Evolutionary conservation across 1,284 basidiomycete genomes (phyloP).

Genomic region (Apiotrichum akiyoshidainum): DNA sequence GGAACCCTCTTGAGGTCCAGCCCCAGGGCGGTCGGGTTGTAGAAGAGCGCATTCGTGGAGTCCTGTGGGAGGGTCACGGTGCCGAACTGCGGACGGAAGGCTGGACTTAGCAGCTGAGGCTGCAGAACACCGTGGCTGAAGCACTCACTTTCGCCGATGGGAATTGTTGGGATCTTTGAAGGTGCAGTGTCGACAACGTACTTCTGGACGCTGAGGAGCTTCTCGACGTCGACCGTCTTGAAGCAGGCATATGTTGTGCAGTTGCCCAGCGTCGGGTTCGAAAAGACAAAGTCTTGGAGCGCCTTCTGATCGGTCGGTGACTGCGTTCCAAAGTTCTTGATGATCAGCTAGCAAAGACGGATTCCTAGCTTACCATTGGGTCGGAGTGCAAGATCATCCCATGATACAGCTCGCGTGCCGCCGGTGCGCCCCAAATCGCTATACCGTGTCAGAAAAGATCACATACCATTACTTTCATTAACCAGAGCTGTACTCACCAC

Average conservation of each 20-base stretch:
- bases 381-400: slow-evolving; percentile 78
- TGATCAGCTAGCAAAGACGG: background rate
- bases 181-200: slow-evolving; percentile 51
- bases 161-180: slow-evolving; percentile 26
- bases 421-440: slow-evolving; percentile 65
- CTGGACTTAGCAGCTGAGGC: slow-evolving; percentile 21
- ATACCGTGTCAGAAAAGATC: too few relatives aligned
- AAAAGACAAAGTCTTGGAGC: slow-evolving; percentile 60
- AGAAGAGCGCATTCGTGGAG: slow-evolving; percentile 64
- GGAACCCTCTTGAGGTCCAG: slow-evolving; percentile 59
- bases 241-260: slow-evolving; percentile 54
- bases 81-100: slow-evolving; percentile 34
- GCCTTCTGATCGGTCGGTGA: slow-evolving; percentile 57
- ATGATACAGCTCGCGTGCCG: slow-evolving; percentile 64
- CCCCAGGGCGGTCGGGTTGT: slow-evolving; percentile 62
- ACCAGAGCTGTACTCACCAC: slow-evolving; percentile 34
- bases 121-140: background rate
- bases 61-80: slow-evolving; percentile 33
- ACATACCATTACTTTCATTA: too few relatives aligned
- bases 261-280: slow-evolving; percentile 31
- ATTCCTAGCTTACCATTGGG: slow-evolving; percentile 62
- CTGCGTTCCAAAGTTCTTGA: slow-evolving; percentile 37
- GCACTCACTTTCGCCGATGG: slow-evolving; percentile 21
- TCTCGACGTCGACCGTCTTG: slow-evolving; percentile 55
- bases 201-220: slow-evolving; percentile 58